Evolutionary conservation across 2,329 filamentous ascomycete genomes (phyloP), one percentile per base, ranked within the genome.

Genomic region (Phyllosticta citribraziliensis): DNA sequence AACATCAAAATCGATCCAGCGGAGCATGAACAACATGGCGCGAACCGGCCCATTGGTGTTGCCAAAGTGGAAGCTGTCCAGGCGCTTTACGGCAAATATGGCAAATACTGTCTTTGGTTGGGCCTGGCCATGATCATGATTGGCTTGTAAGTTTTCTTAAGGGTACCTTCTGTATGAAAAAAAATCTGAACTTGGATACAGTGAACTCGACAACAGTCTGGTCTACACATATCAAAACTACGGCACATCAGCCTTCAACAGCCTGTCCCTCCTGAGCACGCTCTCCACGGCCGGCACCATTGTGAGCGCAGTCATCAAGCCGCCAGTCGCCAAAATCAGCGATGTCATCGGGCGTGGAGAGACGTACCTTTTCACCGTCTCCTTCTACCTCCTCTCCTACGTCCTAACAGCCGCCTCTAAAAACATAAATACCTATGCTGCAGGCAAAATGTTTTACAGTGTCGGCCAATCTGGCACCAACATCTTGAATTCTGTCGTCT

Each of bases 281-380:
- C 63, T 76, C 6, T 68, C 67, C 51, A 75, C 74, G 0, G 73
- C 74, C 4, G 69, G 68, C 5, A 71, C 70, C 33, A 74, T 78
- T 40, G 68, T 76, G 33, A 70, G 70, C 9, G 74, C 74, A 2
- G 70, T 77, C 9, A 61, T 72, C 19, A 78, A 78, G 64, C 72
- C 75, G 0, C 73, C 74, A 0, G 72, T 76, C 11, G 74, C 76
- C 12, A 78, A 77, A 60, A 62, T 77, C 5, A 76, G 75, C 5
- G 74, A 78, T 61, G 74, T 77, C 17, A 65, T 76, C 12, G 76
- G 76, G 1, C 69, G 75, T 60, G 74, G 67, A 8, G 71, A 76
- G 63, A 71, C 72, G 2, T 76, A 75, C 57, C 66, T 70, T 25
- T 63, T 68, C 20, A 68, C 71, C 27, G 63, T 76, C 11, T 58